Conservation (phyloP, 2,329 filamentous ascomycete species). For the Fusarium xyrophilum region DNA sequence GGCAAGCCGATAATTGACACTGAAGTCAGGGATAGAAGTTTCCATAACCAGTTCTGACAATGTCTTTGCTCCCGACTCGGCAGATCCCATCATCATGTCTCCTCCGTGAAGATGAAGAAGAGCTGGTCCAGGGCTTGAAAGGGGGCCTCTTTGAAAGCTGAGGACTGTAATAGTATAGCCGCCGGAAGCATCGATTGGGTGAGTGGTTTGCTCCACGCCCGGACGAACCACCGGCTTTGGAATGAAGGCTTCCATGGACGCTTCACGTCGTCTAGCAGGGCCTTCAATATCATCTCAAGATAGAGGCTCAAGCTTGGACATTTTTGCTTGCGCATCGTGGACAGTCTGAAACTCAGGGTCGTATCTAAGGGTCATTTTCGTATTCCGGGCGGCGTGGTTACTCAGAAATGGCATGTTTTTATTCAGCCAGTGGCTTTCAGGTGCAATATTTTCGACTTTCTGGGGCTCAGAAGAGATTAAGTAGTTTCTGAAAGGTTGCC, state of each 20-base stretch:
- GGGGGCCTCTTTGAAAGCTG: background rate
- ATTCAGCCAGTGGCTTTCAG: too few species aligned
- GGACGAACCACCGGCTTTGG: background rate
- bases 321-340: too few species aligned
- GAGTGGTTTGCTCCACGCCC: background rate
- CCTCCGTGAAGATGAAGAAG: background rate
- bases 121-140: background rate
- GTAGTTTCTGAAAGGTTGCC: background rate
- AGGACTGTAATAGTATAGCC: background rate
- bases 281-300: background rate
- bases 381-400: too few species aligned
- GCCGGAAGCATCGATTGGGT: background rate
- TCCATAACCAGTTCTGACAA: background rate
- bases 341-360: too few species aligned
- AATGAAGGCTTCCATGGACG: background rate
- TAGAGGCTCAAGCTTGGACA: background rate
- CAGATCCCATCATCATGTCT: background rate
- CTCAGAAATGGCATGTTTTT: too few species aligned
- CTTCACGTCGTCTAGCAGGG: background rate
- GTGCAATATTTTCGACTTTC: rapidly evolving
- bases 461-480: background rate
- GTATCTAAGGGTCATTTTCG: too few species aligned
- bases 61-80: background rate
- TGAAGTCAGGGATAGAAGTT: too few species aligned
- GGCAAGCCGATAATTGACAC: too few species aligned